Evolutionary conservation across 805 yeast species (phyloP).

Genomic region (Candida loeiensis): DNA sequence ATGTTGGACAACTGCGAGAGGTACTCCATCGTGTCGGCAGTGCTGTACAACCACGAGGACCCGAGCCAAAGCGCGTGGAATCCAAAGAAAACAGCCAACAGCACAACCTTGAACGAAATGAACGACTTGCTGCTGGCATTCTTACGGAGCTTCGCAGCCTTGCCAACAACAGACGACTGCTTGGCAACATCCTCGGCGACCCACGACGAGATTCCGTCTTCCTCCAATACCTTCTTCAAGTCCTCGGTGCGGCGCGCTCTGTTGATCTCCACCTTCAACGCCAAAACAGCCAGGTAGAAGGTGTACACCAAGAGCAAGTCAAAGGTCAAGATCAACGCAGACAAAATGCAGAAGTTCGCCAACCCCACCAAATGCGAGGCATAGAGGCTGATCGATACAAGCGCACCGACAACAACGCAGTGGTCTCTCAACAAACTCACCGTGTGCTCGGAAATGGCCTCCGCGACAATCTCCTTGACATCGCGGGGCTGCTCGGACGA

Average conservation of each 20-base stretch:
- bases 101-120: slow-evolving; percentile 55
- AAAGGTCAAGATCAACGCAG: slow-evolving; percentile 63
- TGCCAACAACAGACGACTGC: slow-evolving; percentile 24
- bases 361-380: slow-evolving; percentile 70
- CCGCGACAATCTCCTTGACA: slow-evolving; percentile 36
- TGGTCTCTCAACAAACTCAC: slow-evolving; percentile 70
- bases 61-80: slow-evolving; percentile 69
- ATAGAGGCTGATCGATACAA: slow-evolving; percentile 61
- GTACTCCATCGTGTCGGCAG: slow-evolving; percentile 8
- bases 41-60: slow-evolving; percentile 59
- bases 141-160: slow-evolving; percentile 21
- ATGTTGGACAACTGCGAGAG: slow-evolving; percentile 4
- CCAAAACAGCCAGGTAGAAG: slow-evolving; percentile 76
- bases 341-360: slow-evolving; percentile 73
- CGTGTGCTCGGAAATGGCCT: slow-evolving; percentile 41
- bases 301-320: slow-evolving; percentile 76
- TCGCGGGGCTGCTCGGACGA: slow-evolving; percentile 20
- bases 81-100: slow-evolving; percentile 56
- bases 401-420: slow-evolving; percentile 64
- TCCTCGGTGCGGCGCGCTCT: slow-evolving; percentile 78
- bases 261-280: slow-evolving; percentile 84
- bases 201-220: slow-evolving; percentile 77
- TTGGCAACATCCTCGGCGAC: slow-evolving; percentile 66
- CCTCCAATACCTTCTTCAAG: slow-evolving; percentile 78
- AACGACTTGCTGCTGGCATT: slow-evolving; percentile 25